Evolutionary conservation across 192 early-diverging fungal genomes (phyloP), one percentile per base, ranked within the genome.

Genomic region (Coemansia sp.): DNA sequence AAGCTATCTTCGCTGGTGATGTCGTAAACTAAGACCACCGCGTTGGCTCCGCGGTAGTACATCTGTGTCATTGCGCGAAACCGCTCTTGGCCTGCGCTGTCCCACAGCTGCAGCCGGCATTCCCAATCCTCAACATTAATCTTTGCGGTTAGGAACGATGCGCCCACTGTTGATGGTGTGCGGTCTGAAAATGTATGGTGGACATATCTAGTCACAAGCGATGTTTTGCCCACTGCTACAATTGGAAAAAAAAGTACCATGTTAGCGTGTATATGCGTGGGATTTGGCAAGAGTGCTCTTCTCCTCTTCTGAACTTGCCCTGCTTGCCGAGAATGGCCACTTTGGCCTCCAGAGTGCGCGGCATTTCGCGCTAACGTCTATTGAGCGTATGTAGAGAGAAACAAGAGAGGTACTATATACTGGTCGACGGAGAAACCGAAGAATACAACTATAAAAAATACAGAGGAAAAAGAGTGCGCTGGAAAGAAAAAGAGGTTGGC

Each of bases 161-260:
- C 87, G 37, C 87, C 87, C 49, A 89, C 87, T 41, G 87, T 89
- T 20, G 87, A 87, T 21, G 87, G 83, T 36, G 83, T 85, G 56
- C 85, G 84, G 50, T 84, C 83, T 11, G 87, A 81, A 60, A 89
- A 89, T n/a, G 87, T 87, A 48, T 84, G 85, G 56, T 83, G 79
- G 32, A 89, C 82, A 61, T 87, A 89, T 21, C 87, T 79, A 4
- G 85, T 85, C 8, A 89, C 87, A 21, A 89, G 79, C 41, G 87
- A 89, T n/a, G 87, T 89, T 59, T 89, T 89, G 45, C 87, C 87
- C 54, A 89, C 87, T 43, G 85, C 87, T 86, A 82, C 56, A 59
- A 18, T n/a, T 84, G 31, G 85, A 74, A 56, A 88, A 26, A 4
- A 1, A 26, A 3, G 23, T 3, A 26, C 23, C 4, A 26, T 26